Evolutionary conservation across 164 flowering plant species (phyloP).

Genomic region (Chloranthus sessilifolius): DNA sequence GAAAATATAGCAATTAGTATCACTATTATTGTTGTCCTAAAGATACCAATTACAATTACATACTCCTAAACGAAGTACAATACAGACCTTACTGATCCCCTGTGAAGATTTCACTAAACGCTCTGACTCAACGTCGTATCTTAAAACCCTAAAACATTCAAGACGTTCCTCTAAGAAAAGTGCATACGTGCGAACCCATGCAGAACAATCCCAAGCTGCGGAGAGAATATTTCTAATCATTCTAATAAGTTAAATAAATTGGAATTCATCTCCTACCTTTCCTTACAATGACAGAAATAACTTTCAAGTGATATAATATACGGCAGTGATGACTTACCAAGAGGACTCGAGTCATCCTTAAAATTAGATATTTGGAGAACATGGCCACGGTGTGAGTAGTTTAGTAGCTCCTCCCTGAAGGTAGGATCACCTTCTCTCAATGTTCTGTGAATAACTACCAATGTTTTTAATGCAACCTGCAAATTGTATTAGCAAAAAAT

Average conservation of each 20-base stretch:
- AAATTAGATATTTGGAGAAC: slow-evolving; percentile 84
- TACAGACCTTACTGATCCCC: slow-evolving; percentile 46
- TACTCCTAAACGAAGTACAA: background rate
- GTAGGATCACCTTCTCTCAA: slow-evolving; percentile 97
- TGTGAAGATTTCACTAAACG: slow-evolving; percentile 51
- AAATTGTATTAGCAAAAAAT: background rate
- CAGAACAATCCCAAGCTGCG: slow-evolving; percentile 99
- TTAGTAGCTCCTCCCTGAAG: slow-evolving; percentile 85
- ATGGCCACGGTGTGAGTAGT: slow-evolving; percentile 59
- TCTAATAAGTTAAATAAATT: background rate
- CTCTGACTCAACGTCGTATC: slow-evolving; percentile 82
- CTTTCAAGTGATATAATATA: background rate
- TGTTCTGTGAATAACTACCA: slow-evolving; percentile 91
- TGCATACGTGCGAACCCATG: slow-evolving; percentile 95
- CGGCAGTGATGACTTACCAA: slow-evolving; percentile 37
- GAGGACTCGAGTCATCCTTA: slow-evolving; percentile 94
- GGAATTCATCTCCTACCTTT: background rate
- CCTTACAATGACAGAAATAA: background rate
- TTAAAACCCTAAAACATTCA: slow-evolving; percentile 76
- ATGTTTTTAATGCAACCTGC: slow-evolving; percentile 90
- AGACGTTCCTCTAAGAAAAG: slow-evolving; percentile 89
- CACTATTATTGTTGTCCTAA: too few relatives aligned
- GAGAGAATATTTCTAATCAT: background rate
- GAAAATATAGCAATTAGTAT: background rate
- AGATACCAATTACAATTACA: background rate